These are phyloP conservation scores for Luvunga scandens DNA, from an alignment of 345 rosid species.

Conservation along the genomic window DNA sequence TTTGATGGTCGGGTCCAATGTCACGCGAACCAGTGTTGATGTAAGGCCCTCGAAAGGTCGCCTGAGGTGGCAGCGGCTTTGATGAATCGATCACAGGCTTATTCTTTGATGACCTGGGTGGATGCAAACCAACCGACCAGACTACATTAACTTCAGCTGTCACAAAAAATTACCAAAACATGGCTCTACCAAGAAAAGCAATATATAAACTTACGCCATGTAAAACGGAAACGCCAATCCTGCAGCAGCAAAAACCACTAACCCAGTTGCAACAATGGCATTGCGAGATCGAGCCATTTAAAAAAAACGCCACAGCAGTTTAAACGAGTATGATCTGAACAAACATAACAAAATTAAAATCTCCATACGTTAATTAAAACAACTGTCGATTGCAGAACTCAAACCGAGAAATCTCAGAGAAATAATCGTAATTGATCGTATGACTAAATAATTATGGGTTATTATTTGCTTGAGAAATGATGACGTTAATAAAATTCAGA, in stretches of 20 bases:
- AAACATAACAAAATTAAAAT: background rate
- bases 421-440: too few relatives aligned
- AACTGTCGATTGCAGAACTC: too few relatives aligned
- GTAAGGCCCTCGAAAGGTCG: constrained; percentile 95
- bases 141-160: background rate
- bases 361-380: too few relatives aligned
- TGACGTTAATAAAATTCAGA: too few relatives aligned
- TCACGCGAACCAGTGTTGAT: constrained; percentile 91
- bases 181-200: background rate
- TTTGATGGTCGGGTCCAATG: constrained; percentile 77
- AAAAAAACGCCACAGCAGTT: constrained; percentile 4
- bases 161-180: background rate
- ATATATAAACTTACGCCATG: constrained; percentile 64
- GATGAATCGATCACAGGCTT: constrained; percentile 78
- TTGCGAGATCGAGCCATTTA: constrained; percentile 61
- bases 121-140: background rate
- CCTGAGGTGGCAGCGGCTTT: constrained; percentile 88
- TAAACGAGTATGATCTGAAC: background rate
- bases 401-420: too few relatives aligned
- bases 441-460: too few relatives aligned
- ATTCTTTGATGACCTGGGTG: constrained; percentile 55
- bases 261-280: constrained; percentile 69
- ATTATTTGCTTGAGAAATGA: too few relatives aligned
- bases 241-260: constrained; percentile 70
- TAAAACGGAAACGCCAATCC: constrained; percentile 90